Evolutionary conservation across 352 stramenopile species (phyloP), one percentile per base, ranked within the genome.

Genomic region (Phytopythium chamaehyphon): DNA sequence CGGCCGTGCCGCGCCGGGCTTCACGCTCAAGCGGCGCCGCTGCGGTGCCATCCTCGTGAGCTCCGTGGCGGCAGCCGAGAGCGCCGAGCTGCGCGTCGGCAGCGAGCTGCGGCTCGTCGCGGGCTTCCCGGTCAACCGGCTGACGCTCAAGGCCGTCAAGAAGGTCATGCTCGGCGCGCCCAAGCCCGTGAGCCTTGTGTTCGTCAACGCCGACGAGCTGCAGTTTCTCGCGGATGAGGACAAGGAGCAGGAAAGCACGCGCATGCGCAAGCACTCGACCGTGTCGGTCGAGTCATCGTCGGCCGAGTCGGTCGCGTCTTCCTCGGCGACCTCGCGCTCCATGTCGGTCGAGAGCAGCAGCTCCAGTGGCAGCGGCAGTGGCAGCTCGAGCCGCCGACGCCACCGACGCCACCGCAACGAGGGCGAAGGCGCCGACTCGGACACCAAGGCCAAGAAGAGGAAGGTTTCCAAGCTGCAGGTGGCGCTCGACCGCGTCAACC

Each of bases 131-230:
- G 75, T 91, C 14, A 68, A 77, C 58, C 73, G 79, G 16, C 65
- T 91, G 38, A 89, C 75, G 40, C 65, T 88, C 9, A 53, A 63
- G 35, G 80, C 87, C 48, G 73, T 91, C 16, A 91, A 91, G 63
- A 87, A 88, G 56, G 66, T 91, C 43, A 88, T 91, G 75, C 64
- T 88, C 15, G 51, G 69, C 52, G 78, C 78, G 5, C 76, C 77
- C 24, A 88, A 89, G 55, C 80, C 80, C 28, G 75, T 91, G 61
- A 88, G 77, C 43, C 73, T 91, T 44, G 77, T 91, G 47, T 91
- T 91, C 56, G 50, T 88, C 70, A 51, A 77, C 62, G 3, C 53
- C 59, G 40, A 55, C 51, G 36, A 65, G 47, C 47, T 52, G 26
- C 40, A 19, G 8, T 22, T 33, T 26, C 47, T 39, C 33, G 37